Base-by-base conservation (phyloP, 2,329 filamentous ascomycete species). In the Thielaviopsis euricoi region DNA sequence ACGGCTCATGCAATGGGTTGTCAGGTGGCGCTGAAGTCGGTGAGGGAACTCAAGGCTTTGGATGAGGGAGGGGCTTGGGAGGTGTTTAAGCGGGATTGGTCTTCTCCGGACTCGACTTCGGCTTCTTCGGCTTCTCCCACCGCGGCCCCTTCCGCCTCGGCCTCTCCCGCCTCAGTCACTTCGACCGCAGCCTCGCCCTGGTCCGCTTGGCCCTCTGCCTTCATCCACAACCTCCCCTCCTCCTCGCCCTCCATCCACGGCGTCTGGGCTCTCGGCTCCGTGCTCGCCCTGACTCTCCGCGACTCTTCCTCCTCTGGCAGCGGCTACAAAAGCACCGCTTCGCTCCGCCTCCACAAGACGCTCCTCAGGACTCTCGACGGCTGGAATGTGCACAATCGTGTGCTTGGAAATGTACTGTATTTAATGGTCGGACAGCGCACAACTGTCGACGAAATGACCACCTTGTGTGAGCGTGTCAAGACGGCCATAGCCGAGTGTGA, bases 1-100 rank as follows among this genome's bases (percentile, higher is more conserved):
- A 94, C 88, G 0, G 88, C 88, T 0, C 87, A 94, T 67, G 78
- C 89, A 0, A 78, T 93, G 1, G 89, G 88, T 0, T 94, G 87
- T 64, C 80, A 85, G 51, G 86, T 94, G 0, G 89, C 85, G 0
- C 74, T 85, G n/a, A 79, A 81, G 55, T 83, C 81, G 0, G 67
- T 94, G 9, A 67, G 69, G 9, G 74, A 75, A 46, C 79, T 91
- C 75, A 67, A 73, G 51, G 65, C 69, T 0, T 78, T 89, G 73
- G 80, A 86, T 2, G 63, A 64, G 0, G 64, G 67, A 0, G 79
- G 78, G 0, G 69, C 70, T 0, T 89, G 85, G 85, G 68, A 76
- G 60, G 71, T 63, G 61, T 81, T 76, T 58, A 77, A 75, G 61
- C 59, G 67, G 0, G 72, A 75, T 52, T 83, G 80, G 33, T 9